Percentiles rank a stretch among this genome's conserved stretches.
Evolutionary conservation across 345 rosid species (phyloP).

Genomic region (Bretschneidera sinensis): DNA sequence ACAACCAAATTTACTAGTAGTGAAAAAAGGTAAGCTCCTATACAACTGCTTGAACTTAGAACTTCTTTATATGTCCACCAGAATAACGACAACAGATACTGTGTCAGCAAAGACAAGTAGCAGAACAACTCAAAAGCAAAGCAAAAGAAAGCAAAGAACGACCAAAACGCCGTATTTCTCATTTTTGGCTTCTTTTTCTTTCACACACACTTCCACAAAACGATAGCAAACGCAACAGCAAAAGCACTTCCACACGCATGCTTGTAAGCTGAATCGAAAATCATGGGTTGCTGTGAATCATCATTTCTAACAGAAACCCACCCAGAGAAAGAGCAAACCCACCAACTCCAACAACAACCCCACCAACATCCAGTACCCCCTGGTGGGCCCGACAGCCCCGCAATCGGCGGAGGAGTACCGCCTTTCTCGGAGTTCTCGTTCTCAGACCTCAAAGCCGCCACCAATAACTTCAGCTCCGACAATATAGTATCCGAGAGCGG

Average conservation of each 20-base stretch:
- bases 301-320: constrained; percentile 39
- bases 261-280: constrained; percentile 9
- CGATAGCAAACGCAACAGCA: constrained; percentile 20
- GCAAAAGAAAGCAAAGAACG: background rate
- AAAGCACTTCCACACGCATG: constrained; percentile 22
- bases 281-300: constrained; percentile 83
- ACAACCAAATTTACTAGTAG: no score
- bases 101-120: constrained; percentile 14
- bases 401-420: constrained; percentile 30
- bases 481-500: constrained; percentile 75
- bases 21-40: no score
- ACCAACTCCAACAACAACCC: constrained; percentile 21
- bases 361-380: constrained; percentile 26
- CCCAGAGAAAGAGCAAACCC: constrained; percentile 32
- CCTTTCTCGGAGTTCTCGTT: constrained; percentile 65
- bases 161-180: constrained; percentile 13
- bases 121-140: constrained; percentile 23
- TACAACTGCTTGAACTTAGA: no score
- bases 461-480: constrained; percentile 61
- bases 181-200: constrained; percentile 15
- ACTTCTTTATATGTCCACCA: background rate
- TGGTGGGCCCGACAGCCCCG: constrained; percentile 27
- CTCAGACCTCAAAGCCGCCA: constrained; percentile 62
- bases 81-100: background rate
- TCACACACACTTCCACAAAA: constrained; percentile 4